Conservation (phyloP, 73 alveolate species). For the Urostyla sp. region DNA sequence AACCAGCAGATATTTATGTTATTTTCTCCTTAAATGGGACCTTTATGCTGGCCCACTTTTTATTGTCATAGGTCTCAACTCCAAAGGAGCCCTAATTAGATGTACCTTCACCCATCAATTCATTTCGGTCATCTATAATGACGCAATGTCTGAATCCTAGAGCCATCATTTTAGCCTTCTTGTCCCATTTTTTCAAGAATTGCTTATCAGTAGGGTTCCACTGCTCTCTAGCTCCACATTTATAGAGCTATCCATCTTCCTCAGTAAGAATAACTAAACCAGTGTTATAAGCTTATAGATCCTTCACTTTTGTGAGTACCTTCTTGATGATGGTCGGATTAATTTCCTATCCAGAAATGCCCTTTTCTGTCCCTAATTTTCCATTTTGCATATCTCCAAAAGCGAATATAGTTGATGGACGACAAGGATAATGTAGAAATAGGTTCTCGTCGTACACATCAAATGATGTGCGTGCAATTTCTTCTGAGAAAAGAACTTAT, state of each 20-base stretch:
- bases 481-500: slow-evolving; percentile 49
- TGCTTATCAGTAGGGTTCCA: slow-evolving; percentile 54
- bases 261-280: slow-evolving; percentile 14
- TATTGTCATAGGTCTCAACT: slow-evolving; percentile 37
- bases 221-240: slow-evolving; percentile 39
- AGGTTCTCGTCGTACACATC: slow-evolving; percentile 52
- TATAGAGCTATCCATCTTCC: slow-evolving; percentile 47
- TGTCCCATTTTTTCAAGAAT: slow-evolving; percentile 44
- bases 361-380: slow-evolving; percentile 51
- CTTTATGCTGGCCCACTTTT: slow-evolving; percentile 29
- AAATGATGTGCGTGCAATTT: slow-evolving; percentile 38
- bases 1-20: slow-evolving; percentile 4
- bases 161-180: slow-evolving; percentile 30
- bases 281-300: slow-evolving; percentile 29
- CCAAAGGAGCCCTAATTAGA: slow-evolving; percentile 51
- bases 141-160: slow-evolving; percentile 47
- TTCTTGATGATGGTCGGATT: slow-evolving; percentile 53
- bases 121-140: slow-evolving; percentile 27
- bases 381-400: slow-evolving; percentile 55
- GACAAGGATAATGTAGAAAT: slow-evolving; percentile 50
- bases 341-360: slow-evolving; percentile 21
- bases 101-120: slow-evolving; percentile 38
- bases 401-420: slow-evolving; percentile 56
- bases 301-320: slow-evolving; percentile 51
- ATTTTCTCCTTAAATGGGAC: slow-evolving; percentile 47